phyloP scores from a whole-genome alignment of 768 basidiomycete genomes.

The Trametes gibbosa region DNA sequence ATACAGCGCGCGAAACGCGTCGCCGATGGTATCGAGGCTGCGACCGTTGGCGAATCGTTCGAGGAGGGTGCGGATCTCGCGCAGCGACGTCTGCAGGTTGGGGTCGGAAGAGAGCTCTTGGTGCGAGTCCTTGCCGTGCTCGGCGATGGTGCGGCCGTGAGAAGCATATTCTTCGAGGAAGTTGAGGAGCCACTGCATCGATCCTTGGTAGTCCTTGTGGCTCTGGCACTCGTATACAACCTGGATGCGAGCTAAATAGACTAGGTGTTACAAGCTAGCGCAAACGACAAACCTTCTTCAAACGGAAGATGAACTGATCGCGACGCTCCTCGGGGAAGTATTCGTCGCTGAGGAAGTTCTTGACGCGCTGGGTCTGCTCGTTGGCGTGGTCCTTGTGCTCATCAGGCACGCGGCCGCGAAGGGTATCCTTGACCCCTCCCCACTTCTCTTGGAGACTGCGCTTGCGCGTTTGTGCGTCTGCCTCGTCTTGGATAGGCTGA shows the following conservation, averaged over 20 bases:
- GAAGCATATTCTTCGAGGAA: conserved; percentile 59
- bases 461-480: conserved; percentile 38
- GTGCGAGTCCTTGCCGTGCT: conserved; percentile 22
- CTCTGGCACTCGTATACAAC: conserved; percentile 90
- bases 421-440: conserved; percentile 33
- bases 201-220: conserved; percentile 85
- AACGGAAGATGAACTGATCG: conserved; percentile 90
- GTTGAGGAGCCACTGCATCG: conserved; percentile 67
- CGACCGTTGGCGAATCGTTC: conserved; percentile 85
- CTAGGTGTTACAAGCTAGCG: neutral
- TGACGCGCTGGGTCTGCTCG: conserved; percentile 54
- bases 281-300: conserved; percentile 62
- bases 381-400: conserved; percentile 58
- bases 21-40: conserved; percentile 63
- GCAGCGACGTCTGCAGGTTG: conserved; percentile 51
- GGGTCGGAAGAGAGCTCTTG: conserved; percentile 43
- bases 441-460: conserved; percentile 31
- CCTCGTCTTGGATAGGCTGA: conserved; percentile 29
- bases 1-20: conserved; percentile 70
- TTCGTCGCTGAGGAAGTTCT: conserved; percentile 73
- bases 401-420: conserved; percentile 61
- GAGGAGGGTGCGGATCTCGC: conserved; percentile 74
- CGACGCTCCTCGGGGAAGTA: conserved; percentile 89
- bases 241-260: neutral
- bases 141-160: conserved; percentile 32